phyloP scores from a whole-genome alignment of 352 stramenopile species.

The Globisporangium perplexum region DNA sequence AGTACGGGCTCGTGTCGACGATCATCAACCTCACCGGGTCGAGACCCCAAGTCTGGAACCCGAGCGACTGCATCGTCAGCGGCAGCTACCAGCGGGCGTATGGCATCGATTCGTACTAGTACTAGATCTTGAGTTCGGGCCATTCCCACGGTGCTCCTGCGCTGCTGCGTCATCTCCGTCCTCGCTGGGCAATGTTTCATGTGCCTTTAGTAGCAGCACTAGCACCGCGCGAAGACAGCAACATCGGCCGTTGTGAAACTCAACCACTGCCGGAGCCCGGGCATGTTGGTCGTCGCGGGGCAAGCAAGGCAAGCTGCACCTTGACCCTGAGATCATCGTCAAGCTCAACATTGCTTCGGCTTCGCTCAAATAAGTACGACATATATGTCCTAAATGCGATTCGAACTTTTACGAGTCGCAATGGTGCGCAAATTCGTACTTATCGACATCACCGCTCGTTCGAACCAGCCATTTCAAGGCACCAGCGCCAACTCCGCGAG shows the following conservation, averaged over 20 bases:
- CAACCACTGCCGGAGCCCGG: slow-evolving; percentile 29
- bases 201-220: not conserved
- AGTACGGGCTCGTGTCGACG: slow-evolving; percentile 93
- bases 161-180: slow-evolving; percentile 4
- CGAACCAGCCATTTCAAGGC: not conserved
- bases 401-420: too few relatives aligned
- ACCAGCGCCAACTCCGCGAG: too few relatives aligned
- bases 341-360: too few relatives aligned
- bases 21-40: slow-evolving; percentile 90
- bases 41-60: slow-evolving; percentile 64
- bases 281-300: slow-evolving; percentile 8
- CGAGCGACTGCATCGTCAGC: slow-evolving; percentile 63
- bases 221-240: slow-evolving; percentile 42
- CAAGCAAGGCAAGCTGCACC: too few relatives aligned
- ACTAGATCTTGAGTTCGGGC: slow-evolving; percentile 53
- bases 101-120: slow-evolving; percentile 68
- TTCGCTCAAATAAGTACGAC: too few relatives aligned
- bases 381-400: too few relatives aligned
- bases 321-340: too few relatives aligned
- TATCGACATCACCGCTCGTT: too few relatives aligned
- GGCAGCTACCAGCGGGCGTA: slow-evolving; percentile 79
- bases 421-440: too few relatives aligned
- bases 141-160: not conserved
- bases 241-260: slow-evolving; percentile 58
- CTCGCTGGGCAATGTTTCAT: not conserved